A percentile compares a stretch with the other conserved stretches of the same genome.
Evolutionary conservation across 1,284 basidiomycete genomes (phyloP).

Genomic region (Irpex lacteus): DNA sequence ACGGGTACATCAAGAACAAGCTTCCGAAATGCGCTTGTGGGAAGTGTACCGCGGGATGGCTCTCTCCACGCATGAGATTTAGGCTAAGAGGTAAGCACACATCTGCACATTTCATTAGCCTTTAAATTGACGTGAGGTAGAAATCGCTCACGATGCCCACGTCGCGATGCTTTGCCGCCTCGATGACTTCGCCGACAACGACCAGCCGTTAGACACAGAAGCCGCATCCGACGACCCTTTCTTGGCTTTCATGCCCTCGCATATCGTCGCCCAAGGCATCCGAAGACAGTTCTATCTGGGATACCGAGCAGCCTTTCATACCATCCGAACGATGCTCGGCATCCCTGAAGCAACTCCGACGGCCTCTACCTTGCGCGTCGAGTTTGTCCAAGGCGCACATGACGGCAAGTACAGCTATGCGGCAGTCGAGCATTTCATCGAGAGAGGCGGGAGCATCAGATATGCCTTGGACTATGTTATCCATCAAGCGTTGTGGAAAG

Average conservation of each 20-base stretch:
- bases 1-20: constrained; percentile 8
- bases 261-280: constrained; percentile 5
- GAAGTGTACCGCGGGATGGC: constrained; percentile 10
- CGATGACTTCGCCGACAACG: constrained; percentile 4
- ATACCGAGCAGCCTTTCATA: constrained; percentile 11
- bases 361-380: constrained; percentile 1
- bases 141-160: constrained; percentile 11
- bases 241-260: constrained; percentile 9
- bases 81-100: constrained; percentile 8
- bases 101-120: background rate
- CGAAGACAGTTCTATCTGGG: constrained; percentile 12
- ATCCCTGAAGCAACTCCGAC: constrained; percentile 5
- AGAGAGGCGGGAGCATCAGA: constrained; percentile 10
- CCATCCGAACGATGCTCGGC: constrained; percentile 5
- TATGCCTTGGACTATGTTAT: constrained; percentile 13
- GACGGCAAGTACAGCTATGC: constrained; percentile 5
- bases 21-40: constrained; percentile 12
- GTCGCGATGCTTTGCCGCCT: constrained; percentile 6
- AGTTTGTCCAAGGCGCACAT: constrained; percentile 6
- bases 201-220: constrained; percentile 4
- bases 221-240: constrained; percentile 5
- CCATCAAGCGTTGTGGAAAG: constrained; percentile 12
- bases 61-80: constrained; percentile 14
- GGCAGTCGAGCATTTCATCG: constrained; percentile 9
- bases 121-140: background rate